Evolutionary conservation across 805 yeast species (phyloP).

Genomic region (Blastobotrys chiropterorum): DNA sequence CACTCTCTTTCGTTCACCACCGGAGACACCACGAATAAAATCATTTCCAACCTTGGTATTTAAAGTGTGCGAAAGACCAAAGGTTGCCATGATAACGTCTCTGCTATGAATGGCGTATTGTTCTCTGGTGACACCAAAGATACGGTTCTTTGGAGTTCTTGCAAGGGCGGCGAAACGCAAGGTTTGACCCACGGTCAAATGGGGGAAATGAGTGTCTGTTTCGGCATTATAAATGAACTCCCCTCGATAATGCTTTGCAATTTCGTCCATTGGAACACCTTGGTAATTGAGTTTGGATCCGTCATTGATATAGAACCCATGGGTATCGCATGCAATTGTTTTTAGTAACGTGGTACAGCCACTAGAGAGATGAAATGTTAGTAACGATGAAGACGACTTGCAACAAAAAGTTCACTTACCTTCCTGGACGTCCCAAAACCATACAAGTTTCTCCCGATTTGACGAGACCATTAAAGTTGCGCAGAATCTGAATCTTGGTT

Average conservation of each 20-base stretch:
- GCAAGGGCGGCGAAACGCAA: slow-evolving; percentile 48
- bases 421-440: slow-evolving; percentile 73
- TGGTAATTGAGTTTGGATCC: slow-evolving; percentile 37
- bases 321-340: slow-evolving; percentile 42
- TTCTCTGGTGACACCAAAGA: slow-evolving; percentile 45
- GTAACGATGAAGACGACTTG: not conserved
- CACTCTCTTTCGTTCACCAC: slow-evolving; percentile 54
- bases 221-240: slow-evolving; percentile 62
- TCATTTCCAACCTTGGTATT: slow-evolving; percentile 42
- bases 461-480: slow-evolving; percentile 49
- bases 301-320: slow-evolving; percentile 42
- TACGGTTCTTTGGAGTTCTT: slow-evolving; percentile 53
- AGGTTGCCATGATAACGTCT: slow-evolving; percentile 45
- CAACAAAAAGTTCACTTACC: slow-evolving; percentile 17
- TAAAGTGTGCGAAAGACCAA: slow-evolving; percentile 36
- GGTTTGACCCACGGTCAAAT: slow-evolving; percentile 56
- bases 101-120: slow-evolving; percentile 43
- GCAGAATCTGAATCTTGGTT: slow-evolving; percentile 32
- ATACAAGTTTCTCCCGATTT: slow-evolving; percentile 65
- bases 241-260: slow-evolving; percentile 47
- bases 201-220: slow-evolving; percentile 58
- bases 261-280: slow-evolving; percentile 40
- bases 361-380: slow-evolving; percentile 28
- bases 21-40: slow-evolving; percentile 51
- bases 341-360: slow-evolving; percentile 61